Percentiles rank a stretch among this genome's conserved stretches.
Evolutionary conservation across 2,329 filamentous ascomycete genomes (phyloP).

Genomic region (Aspergillus ruber): DNA sequence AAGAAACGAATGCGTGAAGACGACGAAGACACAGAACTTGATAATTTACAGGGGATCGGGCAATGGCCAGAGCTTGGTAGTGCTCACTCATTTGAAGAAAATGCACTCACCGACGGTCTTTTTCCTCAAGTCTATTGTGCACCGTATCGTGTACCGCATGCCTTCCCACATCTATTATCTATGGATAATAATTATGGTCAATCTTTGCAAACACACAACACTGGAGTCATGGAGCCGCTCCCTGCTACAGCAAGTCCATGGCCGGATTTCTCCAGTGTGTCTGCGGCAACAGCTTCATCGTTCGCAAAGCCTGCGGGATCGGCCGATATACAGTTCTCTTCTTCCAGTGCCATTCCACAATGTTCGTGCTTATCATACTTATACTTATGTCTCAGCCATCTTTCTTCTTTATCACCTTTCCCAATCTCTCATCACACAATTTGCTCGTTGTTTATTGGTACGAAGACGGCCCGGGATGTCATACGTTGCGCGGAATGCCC

Average conservation of each 20-base stretch:
- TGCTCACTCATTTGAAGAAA: conserved; percentile 11
- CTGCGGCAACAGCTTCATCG: conserved; percentile 24
- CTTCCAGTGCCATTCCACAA: conserved; percentile 16
- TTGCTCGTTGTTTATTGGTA: conserved; percentile 37
- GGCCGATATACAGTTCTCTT: conserved; percentile 13
- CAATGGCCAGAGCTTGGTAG: conserved; percentile 19
- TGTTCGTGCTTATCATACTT: conserved; percentile 38
- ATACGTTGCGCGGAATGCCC: conserved; percentile 40
- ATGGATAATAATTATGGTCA: conserved; percentile 20
- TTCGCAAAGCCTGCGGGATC: conserved; percentile 16
- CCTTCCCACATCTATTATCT: conserved; percentile 14
- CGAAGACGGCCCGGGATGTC: conserved; percentile 35
- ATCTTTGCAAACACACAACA: conserved; percentile 16
- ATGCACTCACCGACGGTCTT: conserved; percentile 21
- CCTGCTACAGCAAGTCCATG: conserved; percentile 28
- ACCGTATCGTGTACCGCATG: conserved; percentile 7
- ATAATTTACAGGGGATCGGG: conserved; percentile 7
- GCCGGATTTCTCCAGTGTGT: conserved; percentile 37
- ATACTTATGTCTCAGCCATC: conserved; percentile 39
- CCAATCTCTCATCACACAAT: conserved; percentile 38
- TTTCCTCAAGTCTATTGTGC: conserved; percentile 22
- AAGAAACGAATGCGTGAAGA: conserved; percentile 34
- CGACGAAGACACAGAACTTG: conserved; percentile 9
- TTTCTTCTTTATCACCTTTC: conserved; percentile 37
- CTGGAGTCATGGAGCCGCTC: conserved; percentile 18